Evolutionary conservation across 805 yeast species (phyloP).

Genomic region (Danielozyma ontarioensis): DNA sequence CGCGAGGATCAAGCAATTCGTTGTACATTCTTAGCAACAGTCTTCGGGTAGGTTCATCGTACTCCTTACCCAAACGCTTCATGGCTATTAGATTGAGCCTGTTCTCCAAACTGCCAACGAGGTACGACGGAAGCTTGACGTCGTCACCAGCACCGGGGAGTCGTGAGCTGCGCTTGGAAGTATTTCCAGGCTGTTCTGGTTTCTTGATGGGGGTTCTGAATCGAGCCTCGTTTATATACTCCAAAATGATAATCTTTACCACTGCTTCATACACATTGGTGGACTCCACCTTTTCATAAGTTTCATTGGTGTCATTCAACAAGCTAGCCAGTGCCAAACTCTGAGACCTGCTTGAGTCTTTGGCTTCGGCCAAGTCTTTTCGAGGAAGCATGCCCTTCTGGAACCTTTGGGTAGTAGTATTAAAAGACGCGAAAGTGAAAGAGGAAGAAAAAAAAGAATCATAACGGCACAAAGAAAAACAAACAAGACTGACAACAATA

Average conservation of each 20-base stretch:
- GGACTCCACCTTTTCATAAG: slow-evolving; percentile 14
- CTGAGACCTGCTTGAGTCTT: slow-evolving; percentile 15
- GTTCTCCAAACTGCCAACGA: slow-evolving; percentile 34
- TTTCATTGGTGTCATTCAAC: slow-evolving; percentile 11
- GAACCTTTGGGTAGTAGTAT: too few species aligned
- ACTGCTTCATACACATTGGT: slow-evolving; percentile 45
- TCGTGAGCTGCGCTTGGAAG: not conserved
- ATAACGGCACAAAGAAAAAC: too few species aligned
- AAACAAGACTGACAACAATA: too few species aligned
- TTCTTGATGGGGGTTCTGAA: slow-evolving; percentile 35
- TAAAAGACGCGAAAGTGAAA: too few species aligned
- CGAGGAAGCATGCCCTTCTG: too few species aligned
- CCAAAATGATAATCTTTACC: slow-evolving; percentile 51
- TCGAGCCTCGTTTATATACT: slow-evolving; percentile 60
- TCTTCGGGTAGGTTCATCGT: slow-evolving; percentile 49
- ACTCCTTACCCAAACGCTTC: slow-evolving; percentile 25
- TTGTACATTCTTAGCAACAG: slow-evolving; percentile 60
- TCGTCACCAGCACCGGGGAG: slow-evolving; percentile 15
- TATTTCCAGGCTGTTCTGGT: slow-evolving; percentile 3
- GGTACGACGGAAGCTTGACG: slow-evolving; percentile 32
- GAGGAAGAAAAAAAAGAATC: too few species aligned
- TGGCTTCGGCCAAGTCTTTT: too few species aligned
- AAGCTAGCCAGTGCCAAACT: slow-evolving; percentile 21
- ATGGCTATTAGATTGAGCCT: slow-evolving; percentile 43
- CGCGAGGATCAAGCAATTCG: slow-evolving; percentile 47